Percentiles rank a stretch among this genome's conserved stretches.
Evolutionary conservation across 2,329 filamentous ascomycete genomes (phyloP).

Genomic region (Zymoseptoria brevis): DNA sequence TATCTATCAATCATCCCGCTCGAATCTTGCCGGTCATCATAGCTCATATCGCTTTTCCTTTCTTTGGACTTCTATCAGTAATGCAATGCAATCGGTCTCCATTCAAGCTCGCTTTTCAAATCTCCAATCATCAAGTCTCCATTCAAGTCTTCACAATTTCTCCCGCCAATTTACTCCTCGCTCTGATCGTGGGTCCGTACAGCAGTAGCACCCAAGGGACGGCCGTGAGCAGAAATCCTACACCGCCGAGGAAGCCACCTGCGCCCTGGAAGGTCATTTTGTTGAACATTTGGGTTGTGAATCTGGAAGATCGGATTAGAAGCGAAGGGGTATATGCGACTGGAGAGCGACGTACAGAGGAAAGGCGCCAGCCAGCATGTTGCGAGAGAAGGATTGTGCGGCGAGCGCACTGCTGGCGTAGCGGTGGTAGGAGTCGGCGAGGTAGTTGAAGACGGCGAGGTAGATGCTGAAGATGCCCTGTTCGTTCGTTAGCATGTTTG

Average conservation of each 20-base stretch:
- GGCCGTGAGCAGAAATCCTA: slow-evolving; percentile 58
- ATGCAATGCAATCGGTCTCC: background rate
- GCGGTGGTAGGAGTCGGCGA: slow-evolving; percentile 77
- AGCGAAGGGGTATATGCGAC: background rate
- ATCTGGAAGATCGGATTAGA: slow-evolving; percentile 18
- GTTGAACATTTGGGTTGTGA: slow-evolving; percentile 65
- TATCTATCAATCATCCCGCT: background rate
- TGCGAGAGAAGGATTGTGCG: slow-evolving; percentile 78
- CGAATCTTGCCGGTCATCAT: background rate
- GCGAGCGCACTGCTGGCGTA: slow-evolving; percentile 82
- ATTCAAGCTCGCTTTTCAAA: background rate
- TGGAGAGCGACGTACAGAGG: slow-evolving; percentile 45
- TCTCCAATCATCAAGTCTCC: too few relatives aligned
- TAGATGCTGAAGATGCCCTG: slow-evolving; percentile 75
- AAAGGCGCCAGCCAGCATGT: slow-evolving; percentile 73
- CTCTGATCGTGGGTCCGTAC: slow-evolving; percentile 67
- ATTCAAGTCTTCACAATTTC: slow-evolving; percentile 26
- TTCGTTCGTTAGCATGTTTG: background rate
- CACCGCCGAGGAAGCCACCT: slow-evolving; percentile 66
- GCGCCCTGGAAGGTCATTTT: slow-evolving; percentile 64
- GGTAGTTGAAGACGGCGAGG: slow-evolving; percentile 83
- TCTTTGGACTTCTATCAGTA: background rate
- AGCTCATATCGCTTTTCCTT: background rate
- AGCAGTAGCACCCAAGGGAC: slow-evolving; percentile 85
- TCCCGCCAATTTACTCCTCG: slow-evolving; percentile 65